Conservation (phyloP, 202 grass and related monocot species). For the Zoysia matrella region DNA sequence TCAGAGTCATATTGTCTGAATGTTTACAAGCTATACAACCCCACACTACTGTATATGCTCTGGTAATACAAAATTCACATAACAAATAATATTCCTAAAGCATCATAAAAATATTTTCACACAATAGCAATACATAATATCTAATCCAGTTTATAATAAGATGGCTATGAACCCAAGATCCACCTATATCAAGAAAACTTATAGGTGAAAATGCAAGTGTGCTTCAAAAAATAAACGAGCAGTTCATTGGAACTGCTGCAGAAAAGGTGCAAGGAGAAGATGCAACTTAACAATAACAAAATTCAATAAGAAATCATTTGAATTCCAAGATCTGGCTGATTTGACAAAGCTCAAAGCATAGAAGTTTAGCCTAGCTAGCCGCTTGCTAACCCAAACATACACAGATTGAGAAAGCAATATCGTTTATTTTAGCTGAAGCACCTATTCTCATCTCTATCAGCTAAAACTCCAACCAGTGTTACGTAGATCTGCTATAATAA, state of each 20-base stretch:
- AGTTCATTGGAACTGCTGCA: neutral
- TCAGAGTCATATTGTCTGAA: neutral
- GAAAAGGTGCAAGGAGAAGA: conserved; percentile 1
- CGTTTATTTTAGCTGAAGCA: conserved; percentile 15
- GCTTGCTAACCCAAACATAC: neutral
- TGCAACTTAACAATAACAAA: conserved; percentile 10
- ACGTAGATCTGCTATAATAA: neutral
- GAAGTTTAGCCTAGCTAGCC: neutral
- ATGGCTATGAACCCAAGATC: conserved; percentile 16
- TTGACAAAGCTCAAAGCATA: neutral
- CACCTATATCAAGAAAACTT: conserved; percentile 15
- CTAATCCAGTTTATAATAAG: neutral
- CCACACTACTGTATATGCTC: neutral
- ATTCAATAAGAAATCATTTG: conserved; percentile 4
- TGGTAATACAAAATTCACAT: neutral
- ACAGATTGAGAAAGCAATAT: conserved; percentile 17
- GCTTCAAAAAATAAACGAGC: neutral
- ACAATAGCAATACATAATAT: conserved; percentile 14
- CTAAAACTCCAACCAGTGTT: neutral
- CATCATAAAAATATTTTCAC: conserved; percentile 21
- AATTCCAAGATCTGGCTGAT: conserved; percentile 11
- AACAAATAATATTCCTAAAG: conserved; percentile 22
- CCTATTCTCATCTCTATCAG: neutral
- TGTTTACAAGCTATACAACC: neutral
- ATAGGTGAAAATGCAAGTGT: no score